Conservation (phyloP, 108 stramenopile species). For the Skeletonema potamos region DNA sequence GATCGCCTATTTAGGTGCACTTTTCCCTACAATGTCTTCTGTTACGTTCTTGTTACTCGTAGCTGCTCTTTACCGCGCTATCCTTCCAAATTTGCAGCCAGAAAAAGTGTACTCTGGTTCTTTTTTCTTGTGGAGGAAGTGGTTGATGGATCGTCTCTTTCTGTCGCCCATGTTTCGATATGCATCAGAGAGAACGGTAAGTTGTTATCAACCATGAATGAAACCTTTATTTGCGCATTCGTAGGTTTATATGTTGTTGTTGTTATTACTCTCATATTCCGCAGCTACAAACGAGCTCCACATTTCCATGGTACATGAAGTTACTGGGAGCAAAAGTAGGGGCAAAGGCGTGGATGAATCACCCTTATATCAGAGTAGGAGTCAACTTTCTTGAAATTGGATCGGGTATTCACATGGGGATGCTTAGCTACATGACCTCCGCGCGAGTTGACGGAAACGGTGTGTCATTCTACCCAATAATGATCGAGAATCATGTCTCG, state of each 20-base stretch:
- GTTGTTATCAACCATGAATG: background rate
- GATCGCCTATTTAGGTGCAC: constrained; percentile 2
- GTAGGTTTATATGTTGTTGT: no score
- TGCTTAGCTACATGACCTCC: constrained; percentile 16
- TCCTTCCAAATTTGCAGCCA: constrained; percentile 2
- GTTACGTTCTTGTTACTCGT: constrained; percentile 5
- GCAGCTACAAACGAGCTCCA: constrained; percentile 11
- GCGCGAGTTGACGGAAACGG: background rate
- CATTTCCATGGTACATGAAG: constrained; percentile 17
- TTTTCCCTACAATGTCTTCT: background rate
- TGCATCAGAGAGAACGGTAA: constrained; percentile 1
- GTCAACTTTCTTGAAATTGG: constrained; percentile 6
- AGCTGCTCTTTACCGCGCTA: background rate
- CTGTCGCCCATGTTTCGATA: constrained; percentile 9
- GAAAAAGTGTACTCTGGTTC: background rate
- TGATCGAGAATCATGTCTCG: no score
- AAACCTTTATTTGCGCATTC: background rate
- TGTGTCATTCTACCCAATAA: background rate
- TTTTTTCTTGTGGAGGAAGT: constrained; percentile 7
- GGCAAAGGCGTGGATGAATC: constrained; percentile 11
- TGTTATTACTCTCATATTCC: background rate
- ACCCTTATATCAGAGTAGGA: constrained; percentile 16
- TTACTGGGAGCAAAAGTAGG: constrained; percentile 15
- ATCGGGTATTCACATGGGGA: constrained; percentile 10
- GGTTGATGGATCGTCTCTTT: constrained; percentile 19